Evolutionary conservation across 1,284 basidiomycete species (phyloP).

Genomic region (Cystobasidium slooffiae): DNA sequence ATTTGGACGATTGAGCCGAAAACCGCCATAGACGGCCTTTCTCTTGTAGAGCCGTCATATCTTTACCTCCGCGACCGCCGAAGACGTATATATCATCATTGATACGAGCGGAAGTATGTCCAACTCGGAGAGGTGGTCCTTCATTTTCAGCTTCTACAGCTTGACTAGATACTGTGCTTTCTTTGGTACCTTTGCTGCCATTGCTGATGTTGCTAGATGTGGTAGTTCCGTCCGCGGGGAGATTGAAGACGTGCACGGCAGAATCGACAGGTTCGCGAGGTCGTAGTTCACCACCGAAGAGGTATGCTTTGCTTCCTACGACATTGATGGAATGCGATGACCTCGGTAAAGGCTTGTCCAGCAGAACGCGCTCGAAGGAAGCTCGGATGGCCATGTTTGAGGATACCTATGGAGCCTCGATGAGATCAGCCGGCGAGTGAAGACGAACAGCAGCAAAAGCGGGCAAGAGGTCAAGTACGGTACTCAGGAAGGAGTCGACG

Average conservation of each 20-base stretch:
- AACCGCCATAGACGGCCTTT: conserved; percentile 48
- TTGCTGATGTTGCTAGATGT: neutral
- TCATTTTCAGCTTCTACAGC: neutral
- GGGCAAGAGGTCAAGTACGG: too few species aligned
- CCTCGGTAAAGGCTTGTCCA: conserved; percentile 48
- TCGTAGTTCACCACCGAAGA: conserved; percentile 60
- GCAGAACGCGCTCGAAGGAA: neutral
- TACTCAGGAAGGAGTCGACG: too few species aligned
- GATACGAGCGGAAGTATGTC: conserved; percentile 54
- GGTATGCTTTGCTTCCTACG: conserved; percentile 50
- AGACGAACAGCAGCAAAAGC: neutral
- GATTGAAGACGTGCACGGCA: conserved; percentile 47
- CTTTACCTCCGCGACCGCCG: conserved; percentile 60
- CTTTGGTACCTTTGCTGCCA: neutral
- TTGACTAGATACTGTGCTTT: neutral
- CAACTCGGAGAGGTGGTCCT: conserved; percentile 57
- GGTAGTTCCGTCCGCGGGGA: conserved; percentile 46
- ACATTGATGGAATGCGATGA: conserved; percentile 56
- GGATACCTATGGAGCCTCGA: neutral
- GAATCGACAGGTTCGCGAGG: conserved; percentile 59
- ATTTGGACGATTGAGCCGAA: conserved; percentile 1
- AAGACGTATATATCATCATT: conserved; percentile 58
- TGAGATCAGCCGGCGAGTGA: neutral
- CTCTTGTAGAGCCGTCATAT: conserved; percentile 57
- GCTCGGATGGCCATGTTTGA: neutral